These are phyloP conservation scores for Malassezia nana DNA, from an alignment of 1,284 basidiomycete species.

Conservation along the genomic window DNA sequence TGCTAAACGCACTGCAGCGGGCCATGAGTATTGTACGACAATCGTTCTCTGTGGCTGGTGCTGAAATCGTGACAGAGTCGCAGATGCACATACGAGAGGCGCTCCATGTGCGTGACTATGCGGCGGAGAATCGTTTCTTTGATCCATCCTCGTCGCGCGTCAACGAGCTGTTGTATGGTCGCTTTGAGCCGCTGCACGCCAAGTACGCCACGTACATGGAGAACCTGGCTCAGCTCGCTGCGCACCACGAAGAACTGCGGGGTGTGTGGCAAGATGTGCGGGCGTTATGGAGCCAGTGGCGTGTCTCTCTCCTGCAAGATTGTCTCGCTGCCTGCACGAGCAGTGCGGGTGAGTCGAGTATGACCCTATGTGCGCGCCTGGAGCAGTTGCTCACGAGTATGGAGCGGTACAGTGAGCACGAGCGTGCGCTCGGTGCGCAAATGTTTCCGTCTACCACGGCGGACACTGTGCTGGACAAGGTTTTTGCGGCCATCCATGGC, in stretches of 20 bases:
- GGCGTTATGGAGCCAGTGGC: background rate
- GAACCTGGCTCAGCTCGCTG: background rate
- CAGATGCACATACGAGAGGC: background rate
- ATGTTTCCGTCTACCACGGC: background rate
- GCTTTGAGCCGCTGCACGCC: background rate
- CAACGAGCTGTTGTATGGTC: background rate
- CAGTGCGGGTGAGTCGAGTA: background rate
- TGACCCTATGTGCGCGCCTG: background rate
- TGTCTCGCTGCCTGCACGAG: background rate
- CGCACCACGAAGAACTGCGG: background rate
- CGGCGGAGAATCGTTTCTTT: background rate
- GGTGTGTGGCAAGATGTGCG: background rate
- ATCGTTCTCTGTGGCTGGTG: background rate
- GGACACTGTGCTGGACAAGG: background rate
- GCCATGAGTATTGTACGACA: background rate
- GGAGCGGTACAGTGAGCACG: background rate
- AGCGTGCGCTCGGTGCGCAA: background rate
- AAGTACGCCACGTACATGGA: slow-evolving; percentile 1
- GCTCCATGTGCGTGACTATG: slow-evolving; percentile 5
- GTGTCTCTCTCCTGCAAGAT: background rate
- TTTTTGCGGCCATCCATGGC: background rate
- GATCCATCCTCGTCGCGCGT: background rate
- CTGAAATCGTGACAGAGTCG: background rate
- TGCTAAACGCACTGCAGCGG: slow-evolving; percentile 5
- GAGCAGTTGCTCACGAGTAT: background rate